Base-by-base conservation (phyloP, 2,329 filamentous ascomycete species). In the Talaromyces marneffei region DNA sequence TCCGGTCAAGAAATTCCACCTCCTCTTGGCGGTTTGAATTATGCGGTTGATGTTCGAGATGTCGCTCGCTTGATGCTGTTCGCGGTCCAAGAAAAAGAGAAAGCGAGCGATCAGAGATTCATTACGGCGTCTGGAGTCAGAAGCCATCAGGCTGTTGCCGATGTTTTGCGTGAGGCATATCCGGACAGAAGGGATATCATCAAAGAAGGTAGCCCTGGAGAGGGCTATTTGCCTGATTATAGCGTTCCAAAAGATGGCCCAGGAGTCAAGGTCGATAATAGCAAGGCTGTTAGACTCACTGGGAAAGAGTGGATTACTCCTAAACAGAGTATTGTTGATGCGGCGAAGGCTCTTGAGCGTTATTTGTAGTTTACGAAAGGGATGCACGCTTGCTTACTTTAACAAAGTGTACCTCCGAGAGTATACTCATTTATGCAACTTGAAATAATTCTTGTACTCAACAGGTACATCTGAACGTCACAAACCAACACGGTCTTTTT, bases 151-250 rank as follows among this genome's bases (percentile, higher is more conserved):
- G 46, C 46, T 12, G 27, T 50, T 33, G 46, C 46, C 4, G 46
- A 50, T 31, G 31, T 50, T 50, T 16, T 50, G 35, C 52, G 52
- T 1, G 31, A 35, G 12, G 12, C 10, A n/a, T 55, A 55, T 55
- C 52, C 52, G 5, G 35, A 27, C 23, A 55, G 52, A 25, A 55
- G 33, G 18, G 8, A 37, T 37, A 55, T 39, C 6, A 55, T 55
- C 52, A 55, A 55, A 29, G 35, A 39, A 10, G 52, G 52, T 8
- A 55, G 3, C 6, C 52, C 52, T 27, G 31, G 31, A 35, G 33
- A 10, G 23, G 52, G 52, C 20, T 55, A 55, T 55, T 39, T 55
- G 31, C 52, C 52, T n/a, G 52, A 55, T 12, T 55, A 35, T 39
- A 39, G 52, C 2, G 18, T 20, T 39, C 52, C 52, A 14, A 18